Evolutionary conservation across 192 early-diverging fungal genomes (phyloP), one percentile per base, ranked within the genome.

Genomic region (Phycomyces blakesleeanus): DNA sequence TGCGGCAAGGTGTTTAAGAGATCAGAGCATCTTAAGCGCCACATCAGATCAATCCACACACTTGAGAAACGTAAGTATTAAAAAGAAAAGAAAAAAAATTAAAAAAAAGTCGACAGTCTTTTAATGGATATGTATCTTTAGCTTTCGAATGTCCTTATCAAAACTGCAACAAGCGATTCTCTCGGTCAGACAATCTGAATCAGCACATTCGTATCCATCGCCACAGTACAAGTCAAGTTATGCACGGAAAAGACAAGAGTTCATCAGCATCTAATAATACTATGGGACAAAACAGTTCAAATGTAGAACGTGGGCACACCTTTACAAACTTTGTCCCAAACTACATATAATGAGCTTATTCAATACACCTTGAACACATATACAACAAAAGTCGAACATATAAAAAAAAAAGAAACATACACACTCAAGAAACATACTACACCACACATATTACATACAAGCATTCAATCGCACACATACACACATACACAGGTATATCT

Each of bases 61-160:
- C 69, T 80, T 42, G 83, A 85, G 60, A 78, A 82, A 77, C 83
- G 83, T 84, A 79, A 76, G 78, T 72, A n/a, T n/a, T n/a, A n/a
- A n/a, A n/a, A n/a, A n/a, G n/a, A n/a, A n/a, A n/a, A n/a, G n/a
- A n/a, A n/a, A n/a, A n/a, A n/a, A n/a, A n/a, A n/a, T n/a, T n/a
- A n/a, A n/a, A n/a, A n/a, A n/a, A n/a, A n/a, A n/a, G n/a, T n/a
- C n/a, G n/a, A n/a, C n/a, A n/a, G n/a, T n/a, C n/a, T n/a, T n/a
- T n/a, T n/a, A n/a, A n/a, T n/a, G n/a, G n/a, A n/a, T n/a, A n/a
- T n/a, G n/a, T n/a, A n/a, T 18, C 18, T 58, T 39, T 67, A 83
- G 81, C 82, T 0, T 83, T 79, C 27, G 71, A 73, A 42, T 83
- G 82, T 57, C 75, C 82, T 34, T 77, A 78, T 42, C 70, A 72